Conservation (phyloP, 140 eudicot species). For the Stevia rebaudiana region DNA sequence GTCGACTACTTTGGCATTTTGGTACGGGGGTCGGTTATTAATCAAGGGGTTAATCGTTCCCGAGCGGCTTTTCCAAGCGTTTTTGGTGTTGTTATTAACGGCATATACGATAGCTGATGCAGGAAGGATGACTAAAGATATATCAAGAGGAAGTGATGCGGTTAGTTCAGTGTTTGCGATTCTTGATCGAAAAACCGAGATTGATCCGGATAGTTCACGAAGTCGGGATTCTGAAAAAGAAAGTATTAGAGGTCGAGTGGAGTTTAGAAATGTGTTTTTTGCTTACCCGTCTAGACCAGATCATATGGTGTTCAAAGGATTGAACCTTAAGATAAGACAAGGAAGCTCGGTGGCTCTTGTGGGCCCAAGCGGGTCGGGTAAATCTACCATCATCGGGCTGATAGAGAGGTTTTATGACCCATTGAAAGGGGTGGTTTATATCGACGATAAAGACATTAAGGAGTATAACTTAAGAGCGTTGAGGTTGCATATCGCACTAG, state of each 20-base stretch:
- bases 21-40: slow-evolving; percentile 66
- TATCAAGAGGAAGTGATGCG: slow-evolving; percentile 72
- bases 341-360: slow-evolving; percentile 63
- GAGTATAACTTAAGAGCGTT: slow-evolving; percentile 35
- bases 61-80: slow-evolving; percentile 59
- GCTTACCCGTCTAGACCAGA: slow-evolving; percentile 72
- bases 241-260: slow-evolving; percentile 49
- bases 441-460: slow-evolving; percentile 39
- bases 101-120: slow-evolving; percentile 82
- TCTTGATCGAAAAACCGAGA: slow-evolving; percentile 50
- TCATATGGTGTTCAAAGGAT: slow-evolving; percentile 55
- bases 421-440: slow-evolving; percentile 25
- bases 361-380: slow-evolving; percentile 51
- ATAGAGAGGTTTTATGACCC: slow-evolving; percentile 50
- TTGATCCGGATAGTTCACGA: slow-evolving; percentile 38
- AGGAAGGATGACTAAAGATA: slow-evolving; percentile 71
- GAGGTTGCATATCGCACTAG: slow-evolving; percentile 41
- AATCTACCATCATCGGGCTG: slow-evolving; percentile 45
- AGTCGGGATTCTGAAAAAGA: slow-evolving; percentile 25
- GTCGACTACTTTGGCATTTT: slow-evolving; percentile 60
- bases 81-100: slow-evolving; percentile 51
- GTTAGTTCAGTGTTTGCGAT: slow-evolving; percentile 60
- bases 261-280: slow-evolving; percentile 51
- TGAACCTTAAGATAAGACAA: slow-evolving; percentile 55
- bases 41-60: slow-evolving; percentile 36